phyloP scores from a whole-genome alignment of 257 asterid species.

The Fraxinus cuspidata region DNA sequence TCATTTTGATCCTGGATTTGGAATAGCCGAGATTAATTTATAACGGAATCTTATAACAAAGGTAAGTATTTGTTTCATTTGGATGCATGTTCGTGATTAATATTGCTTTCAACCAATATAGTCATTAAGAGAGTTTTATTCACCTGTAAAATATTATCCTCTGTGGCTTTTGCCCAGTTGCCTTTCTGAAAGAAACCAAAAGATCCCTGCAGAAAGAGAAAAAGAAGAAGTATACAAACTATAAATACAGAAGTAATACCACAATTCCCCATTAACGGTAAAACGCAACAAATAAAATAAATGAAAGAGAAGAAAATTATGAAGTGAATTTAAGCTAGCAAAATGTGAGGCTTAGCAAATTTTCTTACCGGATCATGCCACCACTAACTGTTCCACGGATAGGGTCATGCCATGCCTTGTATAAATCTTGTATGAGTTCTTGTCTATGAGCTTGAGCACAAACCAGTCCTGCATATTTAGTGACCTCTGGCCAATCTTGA shows the following conservation, averaged over 20 bases:
- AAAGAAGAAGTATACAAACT: neutral
- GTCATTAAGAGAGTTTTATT: neutral
- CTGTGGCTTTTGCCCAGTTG: conserved; percentile 98
- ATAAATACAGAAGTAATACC: neutral
- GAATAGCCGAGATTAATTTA: too few species aligned
- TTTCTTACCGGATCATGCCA: conserved; percentile 87
- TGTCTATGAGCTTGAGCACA: conserved; percentile 99
- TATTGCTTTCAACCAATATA: neutral
- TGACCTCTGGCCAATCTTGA: conserved; percentile 99
- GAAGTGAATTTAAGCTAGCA: neutral
- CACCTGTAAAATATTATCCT: conserved; percentile 95
- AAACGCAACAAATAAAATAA: neutral
- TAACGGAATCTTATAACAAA: neutral
- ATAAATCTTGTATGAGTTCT: conserved; percentile 92
- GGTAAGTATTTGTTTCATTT: neutral
- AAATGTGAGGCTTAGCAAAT: neutral
- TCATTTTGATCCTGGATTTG: neutral
- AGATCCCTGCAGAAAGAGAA: conserved; percentile 69
- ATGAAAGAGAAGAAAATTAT: neutral
- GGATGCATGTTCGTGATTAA: neutral
- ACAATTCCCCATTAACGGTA: neutral
- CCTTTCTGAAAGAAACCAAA: conserved; percentile 91
- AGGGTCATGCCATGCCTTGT: conserved; percentile 98
- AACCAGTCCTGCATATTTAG: conserved; percentile 94
- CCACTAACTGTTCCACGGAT: conserved; percentile 93